Base-by-base conservation (phyloP, 2,329 filamentous ascomycete genomes). In the Monosporascus sp. region DNA sequence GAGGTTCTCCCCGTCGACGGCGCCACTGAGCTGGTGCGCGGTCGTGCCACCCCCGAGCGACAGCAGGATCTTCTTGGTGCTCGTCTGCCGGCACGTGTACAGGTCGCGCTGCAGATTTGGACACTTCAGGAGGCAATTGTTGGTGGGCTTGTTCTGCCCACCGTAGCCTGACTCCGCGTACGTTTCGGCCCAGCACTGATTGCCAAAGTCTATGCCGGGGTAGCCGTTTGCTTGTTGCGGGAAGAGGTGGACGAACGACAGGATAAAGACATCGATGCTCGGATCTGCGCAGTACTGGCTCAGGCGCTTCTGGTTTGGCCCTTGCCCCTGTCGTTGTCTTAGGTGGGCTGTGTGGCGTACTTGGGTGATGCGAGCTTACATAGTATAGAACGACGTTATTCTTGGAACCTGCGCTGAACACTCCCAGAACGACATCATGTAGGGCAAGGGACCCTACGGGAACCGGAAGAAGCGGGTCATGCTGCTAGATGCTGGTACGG, bases 331-430 rank as follows among this genome's bases (percentile, higher is more conserved):
- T 49, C 7, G 9, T 5, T 43, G 3, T 8, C 37, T 37, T 54
- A 11, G 48, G 48, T 37, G 15, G 47, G 2, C 14, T 8, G 5
- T 47, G 27, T 37, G 5, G 6, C 27, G 6, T 43, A 24, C 9
- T n/a, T 5, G n/a, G 17, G 14, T 46, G 11, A n/a, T 39, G 18
- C 6, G 17, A 1, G 24, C 63, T 53, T 65, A 75, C 73, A 60
- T 70, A 76, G 56, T 75, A 76, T 4, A 75, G 65, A 7, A 66
- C 73, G 37, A 75, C 64, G 55, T 75, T 75, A 41, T 64, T 65
- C 50, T 70, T 70, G 0, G 68, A 68, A 5, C 50, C 57, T 31
- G 64, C 57, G 52, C 65, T 60, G 55, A 72, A 72, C 7, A 58
- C 54, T 43, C 58, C 63, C 14, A 55, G 52, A 17, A 50, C 61